Conservation (phyloP, 169 alveolate genomes). For the Babesia gibsoni region DNA sequence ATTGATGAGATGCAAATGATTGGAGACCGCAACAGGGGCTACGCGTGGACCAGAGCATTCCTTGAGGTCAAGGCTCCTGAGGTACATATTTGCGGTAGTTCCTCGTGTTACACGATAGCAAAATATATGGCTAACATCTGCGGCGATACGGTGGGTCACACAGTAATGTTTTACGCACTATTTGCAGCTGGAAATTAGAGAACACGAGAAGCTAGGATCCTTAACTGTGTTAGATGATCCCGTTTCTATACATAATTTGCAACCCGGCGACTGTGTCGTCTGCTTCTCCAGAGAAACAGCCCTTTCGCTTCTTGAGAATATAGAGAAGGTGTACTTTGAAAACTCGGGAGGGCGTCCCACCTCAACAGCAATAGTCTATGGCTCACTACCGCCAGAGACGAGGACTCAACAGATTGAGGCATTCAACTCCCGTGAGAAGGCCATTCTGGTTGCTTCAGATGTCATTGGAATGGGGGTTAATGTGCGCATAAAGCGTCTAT, state of each 20-base stretch:
- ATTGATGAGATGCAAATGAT: conserved; percentile 91
- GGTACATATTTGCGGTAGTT: conserved; percentile 71
- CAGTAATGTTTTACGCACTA: neutral
- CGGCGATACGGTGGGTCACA: conserved; percentile 40
- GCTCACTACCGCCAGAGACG: conserved; percentile 87
- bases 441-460: conserved; percentile 86
- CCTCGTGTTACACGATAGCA: conserved; percentile 15
- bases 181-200: conserved; percentile 57
- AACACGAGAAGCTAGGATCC: conserved; percentile 51
- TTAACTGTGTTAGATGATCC: conserved; percentile 65
- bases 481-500: conserved; percentile 80
- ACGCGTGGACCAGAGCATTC: conserved; percentile 89
- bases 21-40: conserved; percentile 84
- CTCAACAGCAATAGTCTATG: conserved; percentile 78
- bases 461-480: conserved; percentile 94
- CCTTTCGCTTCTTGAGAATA: conserved; percentile 52
- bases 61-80: conserved; percentile 81
- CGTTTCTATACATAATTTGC: conserved; percentile 58
- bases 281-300: conserved; percentile 80
- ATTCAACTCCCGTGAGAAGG: conserved; percentile 53
- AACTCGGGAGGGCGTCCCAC: conserved; percentile 1
- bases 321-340: conserved; percentile 50
- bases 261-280: conserved; percentile 89
- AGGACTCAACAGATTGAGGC: conserved; percentile 70
- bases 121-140: conserved; percentile 21